Base-by-base conservation (phyloP, 2,329 filamentous ascomycete genomes). In the Colletotrichum cuscutae region DNA sequence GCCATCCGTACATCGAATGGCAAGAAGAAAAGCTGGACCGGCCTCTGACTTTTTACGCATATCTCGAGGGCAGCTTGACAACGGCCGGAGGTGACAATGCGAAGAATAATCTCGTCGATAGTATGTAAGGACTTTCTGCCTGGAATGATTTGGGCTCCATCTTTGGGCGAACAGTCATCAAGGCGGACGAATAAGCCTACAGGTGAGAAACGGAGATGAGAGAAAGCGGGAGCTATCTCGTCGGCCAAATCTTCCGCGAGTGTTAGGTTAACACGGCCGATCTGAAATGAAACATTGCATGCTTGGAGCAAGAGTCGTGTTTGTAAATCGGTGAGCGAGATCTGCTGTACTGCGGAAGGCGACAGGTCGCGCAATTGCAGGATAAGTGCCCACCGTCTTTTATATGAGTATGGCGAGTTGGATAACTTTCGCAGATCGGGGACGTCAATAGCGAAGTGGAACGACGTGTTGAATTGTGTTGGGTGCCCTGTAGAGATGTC, bases 91-190 rank as follows among this genome's bases (percentile, higher is more conserved):
- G 83, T 84, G 19, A 81, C 81, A 4, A 87, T 74, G 5, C 79
- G 79, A 15, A 82, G 71, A 15, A 86, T 76, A 24, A 84, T 77
- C 8, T 85, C 81, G 1, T 78, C 72, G 4, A 77, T 69, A 0
- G 77, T 79, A 63, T 77, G 77, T n/a, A 84, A 71, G 11, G 78
- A 74, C 24, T 74, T 61, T 52, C 74, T 70, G 1, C 79, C 79
- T 0, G 74, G 79, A 6, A 64, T 49, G n/a, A 49, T 74, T 42
- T 61, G 74, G 11, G 76, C 76, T 1, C 80, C 83, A 68, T 86
- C 85, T 73, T 87, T 86, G 2, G 84, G 78, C 9, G 84, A 86
- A 70, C 82, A 86, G 13, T 80, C 80, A 30, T 82, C 81, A 19
- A 87, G 77, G 12, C 84, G 80, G 69, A 85, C 79, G 68, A 86